phyloP scores from a whole-genome alignment of 345 rosid species.

The Pelargonium nanum region DNA sequence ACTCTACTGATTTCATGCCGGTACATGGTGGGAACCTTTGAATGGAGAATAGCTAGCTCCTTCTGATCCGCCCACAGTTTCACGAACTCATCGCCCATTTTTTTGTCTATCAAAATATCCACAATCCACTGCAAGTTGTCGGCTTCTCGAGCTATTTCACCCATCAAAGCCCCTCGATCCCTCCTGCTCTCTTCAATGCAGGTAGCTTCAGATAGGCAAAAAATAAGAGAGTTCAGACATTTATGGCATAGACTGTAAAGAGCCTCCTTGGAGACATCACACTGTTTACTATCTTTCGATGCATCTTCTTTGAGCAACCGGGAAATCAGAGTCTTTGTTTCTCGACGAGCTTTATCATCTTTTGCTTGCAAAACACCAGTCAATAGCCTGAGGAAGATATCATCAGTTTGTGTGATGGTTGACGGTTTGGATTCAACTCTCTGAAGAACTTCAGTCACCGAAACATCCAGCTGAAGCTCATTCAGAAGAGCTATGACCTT shows the following conservation, averaged over 20 bases:
- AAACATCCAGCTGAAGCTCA: constrained; percentile 60
- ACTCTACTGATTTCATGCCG: constrained; percentile 85
- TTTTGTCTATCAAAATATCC: constrained; percentile 59
- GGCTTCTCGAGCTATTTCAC: constrained; percentile 79
- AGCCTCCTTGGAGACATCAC: constrained; percentile 54
- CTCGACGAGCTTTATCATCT: constrained; percentile 85
- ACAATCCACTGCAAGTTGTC: constrained; percentile 87
- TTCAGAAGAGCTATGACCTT: constrained; percentile 44
- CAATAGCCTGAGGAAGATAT: constrained; percentile 50
- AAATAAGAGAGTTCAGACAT: constrained; percentile 62
- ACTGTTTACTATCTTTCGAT: constrained; percentile 21
- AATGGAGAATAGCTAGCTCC: constrained; percentile 77
- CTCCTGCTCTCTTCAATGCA: constrained; percentile 29
- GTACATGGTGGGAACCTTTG: constrained; percentile 69
- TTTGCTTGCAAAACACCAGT: constrained; percentile 69
- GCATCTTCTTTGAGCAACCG: constrained; percentile 59
- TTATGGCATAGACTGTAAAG: constrained; percentile 71
- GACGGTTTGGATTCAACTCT: constrained; percentile 63
- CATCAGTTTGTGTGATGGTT: constrained; percentile 46
- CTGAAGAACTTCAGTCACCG: constrained; percentile 47
- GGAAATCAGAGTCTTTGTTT: constrained; percentile 66
- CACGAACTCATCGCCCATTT: constrained; percentile 62
- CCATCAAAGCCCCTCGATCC: constrained; percentile 70
- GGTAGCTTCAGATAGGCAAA: constrained; percentile 70
- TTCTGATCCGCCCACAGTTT: constrained; percentile 84